These are phyloP conservation scores for Hypoxylon sp. DNA, from an alignment of 2,329 filamentous ascomycete genomes.

Conservation along the genomic window DNA sequence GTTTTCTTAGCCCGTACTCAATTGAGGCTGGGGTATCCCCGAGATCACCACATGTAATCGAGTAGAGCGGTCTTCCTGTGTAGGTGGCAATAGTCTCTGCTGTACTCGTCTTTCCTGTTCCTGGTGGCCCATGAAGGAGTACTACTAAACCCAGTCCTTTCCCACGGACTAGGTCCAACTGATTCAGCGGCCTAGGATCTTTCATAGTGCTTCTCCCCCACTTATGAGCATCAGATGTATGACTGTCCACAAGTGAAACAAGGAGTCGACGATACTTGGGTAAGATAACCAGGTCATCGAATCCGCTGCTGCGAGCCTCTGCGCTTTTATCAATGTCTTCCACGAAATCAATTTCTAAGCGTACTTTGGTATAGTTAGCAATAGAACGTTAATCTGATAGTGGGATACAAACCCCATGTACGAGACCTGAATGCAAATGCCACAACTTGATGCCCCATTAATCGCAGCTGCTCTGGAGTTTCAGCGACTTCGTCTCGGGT, in stretches of 20 bases:
- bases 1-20: conserved; percentile 42
- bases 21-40: conserved; percentile 48
- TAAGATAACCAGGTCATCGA: conserved; percentile 24
- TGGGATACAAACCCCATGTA: conserved; percentile 16
- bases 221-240: conserved; percentile 14
- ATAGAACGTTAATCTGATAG: neutral
- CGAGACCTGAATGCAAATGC: conserved; percentile 22
- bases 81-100: conserved; percentile 58
- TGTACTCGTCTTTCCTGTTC: conserved; percentile 59
- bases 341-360: conserved; percentile 20
- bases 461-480: neutral
- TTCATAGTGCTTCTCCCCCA: neutral
- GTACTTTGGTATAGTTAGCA: conserved; percentile 13
- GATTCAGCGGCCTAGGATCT: conserved; percentile 10
- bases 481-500: conserved; percentile 4
- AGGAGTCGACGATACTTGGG: conserved; percentile 28
- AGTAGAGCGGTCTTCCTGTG: conserved; percentile 54
- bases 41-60: conserved; percentile 49
- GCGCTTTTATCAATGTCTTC: conserved; percentile 32
- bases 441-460: conserved; percentile 20
- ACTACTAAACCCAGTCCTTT: conserved; percentile 59
- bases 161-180: conserved; percentile 38
- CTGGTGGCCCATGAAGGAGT: conserved; percentile 61
- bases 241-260: conserved; percentile 35
- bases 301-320: conserved; percentile 22